Percentiles rank a stretch among this genome's conserved stretches.
These are phyloP conservation scores for Silene conica DNA, from an alignment of 148 eudicot species.

Conservation along the genomic window DNA sequence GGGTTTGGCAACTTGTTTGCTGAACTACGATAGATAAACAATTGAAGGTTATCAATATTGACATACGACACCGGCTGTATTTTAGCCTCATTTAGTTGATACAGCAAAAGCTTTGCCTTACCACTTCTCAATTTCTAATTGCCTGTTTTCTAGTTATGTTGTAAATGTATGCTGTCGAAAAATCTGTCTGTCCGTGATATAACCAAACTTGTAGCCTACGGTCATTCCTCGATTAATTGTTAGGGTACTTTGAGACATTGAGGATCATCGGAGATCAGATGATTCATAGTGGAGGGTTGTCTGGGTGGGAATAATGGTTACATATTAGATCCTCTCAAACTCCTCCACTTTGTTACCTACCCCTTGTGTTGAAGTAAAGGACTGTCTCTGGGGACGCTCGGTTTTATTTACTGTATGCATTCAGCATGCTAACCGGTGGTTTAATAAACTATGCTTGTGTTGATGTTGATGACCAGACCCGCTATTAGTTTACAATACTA, in stretches of 20 bases:
- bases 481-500: too few species aligned
- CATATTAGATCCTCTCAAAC: background rate
- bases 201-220: background rate
- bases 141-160: background rate
- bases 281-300: too few species aligned
- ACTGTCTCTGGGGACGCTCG: background rate
- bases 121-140: background rate
- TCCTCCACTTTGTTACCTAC: background rate
- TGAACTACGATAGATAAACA: slow-evolving; percentile 7
- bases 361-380: background rate
- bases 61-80: background rate
- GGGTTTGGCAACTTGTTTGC: background rate
- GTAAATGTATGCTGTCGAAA: background rate
- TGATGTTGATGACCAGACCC: too few species aligned
- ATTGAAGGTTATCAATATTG: slow-evolving; percentile 15
- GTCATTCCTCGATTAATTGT: background rate
- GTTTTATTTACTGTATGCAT: background rate
- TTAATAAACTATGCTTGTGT: too few species aligned
- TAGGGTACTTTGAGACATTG: background rate
- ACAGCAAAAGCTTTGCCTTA: background rate
- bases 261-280: background rate
- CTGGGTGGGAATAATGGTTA: background rate
- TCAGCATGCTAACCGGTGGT: too few species aligned
- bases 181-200: background rate
- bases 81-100: slow-evolving; percentile 1